Percentiles rank a stretch among this genome's conserved stretches.
These are phyloP conservation scores for Cryptococcus wingfieldii DNA, from an alignment of 1,284 basidiomycete species.

Conservation along the genomic window DNA sequence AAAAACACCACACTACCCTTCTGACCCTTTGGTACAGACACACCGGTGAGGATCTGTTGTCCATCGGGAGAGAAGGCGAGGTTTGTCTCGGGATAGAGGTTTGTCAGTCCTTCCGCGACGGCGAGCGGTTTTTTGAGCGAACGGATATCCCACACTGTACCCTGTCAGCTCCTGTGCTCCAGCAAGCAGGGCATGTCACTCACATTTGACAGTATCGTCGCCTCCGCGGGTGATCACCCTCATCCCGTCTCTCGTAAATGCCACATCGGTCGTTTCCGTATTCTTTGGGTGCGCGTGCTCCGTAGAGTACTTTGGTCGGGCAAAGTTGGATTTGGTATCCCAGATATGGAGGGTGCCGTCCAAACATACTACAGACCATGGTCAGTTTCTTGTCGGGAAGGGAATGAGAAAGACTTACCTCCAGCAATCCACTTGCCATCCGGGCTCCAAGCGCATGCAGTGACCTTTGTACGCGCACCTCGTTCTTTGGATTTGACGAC, in stretches of 20 bases:
- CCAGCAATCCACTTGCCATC: constrained; percentile 82
- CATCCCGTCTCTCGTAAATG: constrained; percentile 76
- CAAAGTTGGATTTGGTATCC: constrained; percentile 86
- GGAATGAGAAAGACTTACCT: constrained; percentile 55
- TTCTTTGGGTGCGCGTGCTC: constrained; percentile 81
- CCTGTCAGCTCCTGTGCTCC: constrained; percentile 11
- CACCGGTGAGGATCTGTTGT: constrained; percentile 75
- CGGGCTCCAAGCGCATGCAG: constrained; percentile 74
- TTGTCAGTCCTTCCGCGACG: constrained; percentile 60
- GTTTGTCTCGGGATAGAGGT: constrained; percentile 83
- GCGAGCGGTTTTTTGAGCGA: constrained; percentile 80
- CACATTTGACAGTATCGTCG: constrained; percentile 91
- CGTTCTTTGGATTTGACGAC: constrained; percentile 94
- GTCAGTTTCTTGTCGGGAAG: neutral
- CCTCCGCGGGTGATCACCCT: constrained; percentile 81
- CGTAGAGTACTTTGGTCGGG: constrained; percentile 76
- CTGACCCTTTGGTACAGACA: constrained; percentile 56
- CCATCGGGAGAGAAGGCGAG: constrained; percentile 90
- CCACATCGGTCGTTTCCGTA: constrained; percentile 75
- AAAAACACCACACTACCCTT: constrained; percentile 72
- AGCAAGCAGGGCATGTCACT: constrained; percentile 42
- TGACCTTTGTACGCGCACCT: constrained; percentile 90
- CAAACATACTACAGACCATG: constrained; percentile 60
- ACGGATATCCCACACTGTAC: constrained; percentile 85
- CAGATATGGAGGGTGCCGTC: constrained; percentile 92